A percentile compares a stretch with the other conserved stretches of the same genome.
phyloP scores from a whole-genome alignment of 192 early-diverging fungal species.

The Coemansia biformis region DNA sequence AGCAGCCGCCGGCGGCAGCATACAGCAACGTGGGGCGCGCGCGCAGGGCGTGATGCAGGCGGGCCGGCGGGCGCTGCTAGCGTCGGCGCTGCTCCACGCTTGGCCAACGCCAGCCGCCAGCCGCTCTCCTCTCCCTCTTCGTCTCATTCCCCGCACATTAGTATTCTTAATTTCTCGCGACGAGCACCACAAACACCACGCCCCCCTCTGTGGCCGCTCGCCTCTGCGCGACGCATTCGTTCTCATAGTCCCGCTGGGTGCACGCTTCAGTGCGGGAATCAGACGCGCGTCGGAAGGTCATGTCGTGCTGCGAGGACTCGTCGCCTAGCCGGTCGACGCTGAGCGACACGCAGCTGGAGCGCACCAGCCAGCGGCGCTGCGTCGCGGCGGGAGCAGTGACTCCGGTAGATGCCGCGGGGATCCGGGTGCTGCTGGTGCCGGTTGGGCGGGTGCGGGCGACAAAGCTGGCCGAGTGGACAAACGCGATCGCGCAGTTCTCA shows the following conservation, averaged over 20 bases:
- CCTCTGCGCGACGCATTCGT: no score
- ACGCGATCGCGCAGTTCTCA: slow-evolving; percentile 23
- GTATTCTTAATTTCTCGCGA: no score
- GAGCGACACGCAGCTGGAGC: slow-evolving; percentile 20
- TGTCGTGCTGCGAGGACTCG: slow-evolving; percentile 2
- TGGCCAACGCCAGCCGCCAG: no score
- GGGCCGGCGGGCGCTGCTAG: no score
- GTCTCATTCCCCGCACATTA: no score
- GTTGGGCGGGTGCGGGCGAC: slow-evolving; percentile 33
- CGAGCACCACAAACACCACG: no score
- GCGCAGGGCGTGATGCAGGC: slow-evolving; percentile 41
- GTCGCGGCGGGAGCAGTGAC: slow-evolving; percentile 33
- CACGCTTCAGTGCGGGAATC: no score
- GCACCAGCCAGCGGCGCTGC: slow-evolving; percentile 16
- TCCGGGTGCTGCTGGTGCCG: slow-evolving; percentile 45
- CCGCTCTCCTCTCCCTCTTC: no score
- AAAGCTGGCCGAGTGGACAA: slow-evolving; percentile 14
- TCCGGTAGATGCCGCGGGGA: slow-evolving; percentile 42
- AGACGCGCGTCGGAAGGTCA: no score
- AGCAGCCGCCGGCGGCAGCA: slow-evolving; percentile 12
- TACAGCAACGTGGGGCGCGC: slow-evolving; percentile 38
- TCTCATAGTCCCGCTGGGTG: no score
- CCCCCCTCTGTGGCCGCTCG: no score
- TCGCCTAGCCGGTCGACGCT: slow-evolving; percentile 15
- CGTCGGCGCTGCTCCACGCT: no score